phyloP scores from a whole-genome alignment of 2,329 filamentous ascomycete species.

The Monosporascus sp. region DNA sequence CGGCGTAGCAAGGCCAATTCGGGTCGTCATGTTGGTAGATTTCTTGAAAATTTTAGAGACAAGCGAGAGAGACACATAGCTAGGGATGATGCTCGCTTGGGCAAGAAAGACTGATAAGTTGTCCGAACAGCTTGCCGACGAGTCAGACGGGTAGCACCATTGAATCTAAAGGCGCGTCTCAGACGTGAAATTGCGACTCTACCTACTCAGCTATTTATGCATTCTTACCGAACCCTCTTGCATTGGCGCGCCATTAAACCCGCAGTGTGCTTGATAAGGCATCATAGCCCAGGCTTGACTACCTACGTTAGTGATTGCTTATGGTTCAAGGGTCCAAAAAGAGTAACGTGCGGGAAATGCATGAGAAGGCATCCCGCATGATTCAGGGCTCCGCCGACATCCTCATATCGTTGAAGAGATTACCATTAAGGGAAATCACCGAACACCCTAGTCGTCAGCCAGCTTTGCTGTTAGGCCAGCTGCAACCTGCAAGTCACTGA shows the following conservation, averaged over 20 bases:
- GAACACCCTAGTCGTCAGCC: neutral
- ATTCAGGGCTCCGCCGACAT: neutral
- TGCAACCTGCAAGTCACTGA: neutral
- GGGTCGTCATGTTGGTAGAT: conserved; percentile 9
- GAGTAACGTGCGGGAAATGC: neutral
- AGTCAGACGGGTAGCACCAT: neutral
- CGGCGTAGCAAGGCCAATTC: conserved; percentile 9
- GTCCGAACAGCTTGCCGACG: neutral
- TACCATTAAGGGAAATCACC: neutral
- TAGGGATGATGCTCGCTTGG: neutral
- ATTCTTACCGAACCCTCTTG: too few relatives aligned
- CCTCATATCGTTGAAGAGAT: too few relatives aligned
- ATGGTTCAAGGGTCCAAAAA: neutral
- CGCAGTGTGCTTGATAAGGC: neutral
- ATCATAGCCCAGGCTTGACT: neutral
- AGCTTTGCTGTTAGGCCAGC: neutral
- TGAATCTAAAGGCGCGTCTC: too few relatives aligned
- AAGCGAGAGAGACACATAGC: neutral
- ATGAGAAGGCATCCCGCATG: neutral
- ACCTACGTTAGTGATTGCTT: neutral
- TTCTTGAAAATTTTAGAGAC: neutral
- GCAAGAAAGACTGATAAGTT: neutral
- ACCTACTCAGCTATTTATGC: too few relatives aligned
- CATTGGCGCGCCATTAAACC: neutral
- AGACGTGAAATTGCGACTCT: too few relatives aligned